phyloP scores from a whole-genome alignment of 768 basidiomycete genomes.

The Austroboletus eburneus region DNA sequence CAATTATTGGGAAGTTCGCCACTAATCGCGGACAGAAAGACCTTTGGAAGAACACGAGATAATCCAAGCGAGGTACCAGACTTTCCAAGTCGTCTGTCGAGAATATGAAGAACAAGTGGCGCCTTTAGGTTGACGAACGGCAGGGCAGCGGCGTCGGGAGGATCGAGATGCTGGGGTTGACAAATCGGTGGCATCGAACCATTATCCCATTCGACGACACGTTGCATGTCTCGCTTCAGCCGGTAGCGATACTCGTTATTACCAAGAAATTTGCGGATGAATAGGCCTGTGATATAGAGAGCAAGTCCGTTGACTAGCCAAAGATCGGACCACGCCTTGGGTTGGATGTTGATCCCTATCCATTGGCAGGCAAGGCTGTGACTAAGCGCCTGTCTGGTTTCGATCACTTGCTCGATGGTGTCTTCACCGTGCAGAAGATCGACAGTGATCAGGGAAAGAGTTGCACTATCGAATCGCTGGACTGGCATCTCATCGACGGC shows the following conservation, averaged over 20 bases:
- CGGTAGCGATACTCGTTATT: constrained; percentile 97
- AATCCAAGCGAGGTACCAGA: constrained; percentile 93
- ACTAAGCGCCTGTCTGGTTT: constrained; percentile 79
- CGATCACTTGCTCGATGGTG: constrained; percentile 89
- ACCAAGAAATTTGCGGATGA: constrained; percentile 81
- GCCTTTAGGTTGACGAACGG: constrained; percentile 95
- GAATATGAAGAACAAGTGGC: constrained; percentile 92
- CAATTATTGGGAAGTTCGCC: constrained; percentile 85
- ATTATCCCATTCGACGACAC: constrained; percentile 82
- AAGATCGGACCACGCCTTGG: constrained; percentile 86
- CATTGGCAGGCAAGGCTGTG: constrained; percentile 95
- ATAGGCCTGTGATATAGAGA: constrained; percentile 85
- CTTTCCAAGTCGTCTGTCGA: constrained; percentile 91
- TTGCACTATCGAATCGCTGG: constrained; percentile 81
- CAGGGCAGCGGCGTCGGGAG: constrained; percentile 73
- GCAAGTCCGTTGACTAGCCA: constrained; percentile 98
- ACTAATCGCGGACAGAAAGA: constrained; percentile 90
- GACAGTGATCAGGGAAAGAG: constrained; percentile 70
- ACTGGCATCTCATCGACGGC: constrained; percentile 88
- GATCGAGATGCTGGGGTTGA: constrained; percentile 79
- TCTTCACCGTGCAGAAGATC: constrained; percentile 86
- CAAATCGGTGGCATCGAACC: constrained; percentile 92
- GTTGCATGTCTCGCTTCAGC: constrained; percentile 94
- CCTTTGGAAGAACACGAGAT: constrained; percentile 89
- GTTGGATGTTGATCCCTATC: constrained; percentile 95